Percentiles rank a stretch among this genome's conserved stretches.
Conservation (phyloP, 106 monocot genomes). For the Dendrobium chrysotoxum region DNA sequence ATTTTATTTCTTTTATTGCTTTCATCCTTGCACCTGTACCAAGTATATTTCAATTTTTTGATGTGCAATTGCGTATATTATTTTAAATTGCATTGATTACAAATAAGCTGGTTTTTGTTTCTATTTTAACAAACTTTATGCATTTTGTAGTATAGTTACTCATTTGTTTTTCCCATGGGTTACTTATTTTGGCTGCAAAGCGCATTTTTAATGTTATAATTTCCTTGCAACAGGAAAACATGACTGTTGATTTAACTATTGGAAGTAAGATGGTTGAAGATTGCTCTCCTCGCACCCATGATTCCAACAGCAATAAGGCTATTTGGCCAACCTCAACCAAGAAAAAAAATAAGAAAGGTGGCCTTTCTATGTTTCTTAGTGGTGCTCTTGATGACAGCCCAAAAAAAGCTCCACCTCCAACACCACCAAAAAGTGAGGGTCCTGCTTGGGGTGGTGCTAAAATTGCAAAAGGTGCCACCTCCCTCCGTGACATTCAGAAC, state of each 20-base stretch:
- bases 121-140: background rate
- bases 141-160: background rate
- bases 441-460: slow-evolving; percentile 93
- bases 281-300: slow-evolving; percentile 13
- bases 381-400: slow-evolving; percentile 84
- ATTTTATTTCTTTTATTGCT: background rate
- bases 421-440: slow-evolving; percentile 76
- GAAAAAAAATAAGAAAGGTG: slow-evolving; percentile 92
- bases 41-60: background rate
- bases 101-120: background rate
- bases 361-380: slow-evolving; percentile 89
- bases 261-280: slow-evolving; percentile 20
- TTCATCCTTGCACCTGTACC: background rate
- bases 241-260: slow-evolving; percentile 7
- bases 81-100: background rate
- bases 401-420: slow-evolving; percentile 41
- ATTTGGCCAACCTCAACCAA: slow-evolving; percentile 29
- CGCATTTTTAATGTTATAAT: slow-evolving; percentile 2
- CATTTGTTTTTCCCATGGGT: background rate
- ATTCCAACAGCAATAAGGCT: slow-evolving; percentile 26
- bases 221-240: slow-evolving; percentile 30
- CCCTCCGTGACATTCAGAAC: slow-evolving; percentile 83
- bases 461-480: slow-evolving; percentile 39
- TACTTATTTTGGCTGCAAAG: background rate
- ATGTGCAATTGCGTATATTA: background rate